A percentile compares a stretch with the other conserved stretches of the same genome.
Conservation (phyloP, 2,329 filamentous ascomycete genomes). For the Malbranchea zuffiana region DNA sequence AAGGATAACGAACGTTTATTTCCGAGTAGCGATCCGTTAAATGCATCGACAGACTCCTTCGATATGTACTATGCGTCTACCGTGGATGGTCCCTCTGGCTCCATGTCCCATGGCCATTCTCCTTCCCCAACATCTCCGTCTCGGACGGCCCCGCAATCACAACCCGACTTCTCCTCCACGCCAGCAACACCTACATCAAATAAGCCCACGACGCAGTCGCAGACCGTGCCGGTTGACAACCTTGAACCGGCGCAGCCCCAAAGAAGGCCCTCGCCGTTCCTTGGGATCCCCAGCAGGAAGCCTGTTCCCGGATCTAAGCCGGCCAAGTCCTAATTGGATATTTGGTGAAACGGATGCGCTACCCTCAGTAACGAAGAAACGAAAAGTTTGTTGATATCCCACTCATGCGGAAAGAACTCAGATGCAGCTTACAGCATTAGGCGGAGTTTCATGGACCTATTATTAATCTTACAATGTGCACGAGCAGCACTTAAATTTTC, state of each 20-base stretch:
- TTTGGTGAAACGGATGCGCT: too few relatives aligned
- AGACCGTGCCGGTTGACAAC: background rate
- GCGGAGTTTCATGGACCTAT: too few relatives aligned
- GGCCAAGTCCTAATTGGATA: too few relatives aligned
- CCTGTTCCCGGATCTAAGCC: constrained; percentile 9
- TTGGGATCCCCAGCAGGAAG: constrained; percentile 12
- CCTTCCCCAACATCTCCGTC: background rate
- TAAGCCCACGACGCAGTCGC: constrained; percentile 1
- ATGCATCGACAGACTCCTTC: constrained; percentile 27
- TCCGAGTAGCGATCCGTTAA: constrained; percentile 15
- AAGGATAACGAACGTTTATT: constrained; percentile 22
- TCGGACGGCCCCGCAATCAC: background rate
- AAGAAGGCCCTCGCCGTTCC: constrained; percentile 5
- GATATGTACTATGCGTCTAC: constrained; percentile 30
- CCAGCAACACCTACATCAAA: background rate
- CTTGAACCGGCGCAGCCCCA: constrained; percentile 1
- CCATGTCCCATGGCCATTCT: background rate
- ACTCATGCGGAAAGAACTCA: too few relatives aligned
- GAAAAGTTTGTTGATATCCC: too few relatives aligned
- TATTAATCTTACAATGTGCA: too few relatives aligned
- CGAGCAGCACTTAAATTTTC: too few relatives aligned
- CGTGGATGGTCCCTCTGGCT: constrained; percentile 8
- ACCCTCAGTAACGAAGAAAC: too few relatives aligned
- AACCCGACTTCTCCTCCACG: background rate
- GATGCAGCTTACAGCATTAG: too few relatives aligned